phyloP scores from a whole-genome alignment of 768 basidiomycete genomes.

The Mycena amicta region DNA sequence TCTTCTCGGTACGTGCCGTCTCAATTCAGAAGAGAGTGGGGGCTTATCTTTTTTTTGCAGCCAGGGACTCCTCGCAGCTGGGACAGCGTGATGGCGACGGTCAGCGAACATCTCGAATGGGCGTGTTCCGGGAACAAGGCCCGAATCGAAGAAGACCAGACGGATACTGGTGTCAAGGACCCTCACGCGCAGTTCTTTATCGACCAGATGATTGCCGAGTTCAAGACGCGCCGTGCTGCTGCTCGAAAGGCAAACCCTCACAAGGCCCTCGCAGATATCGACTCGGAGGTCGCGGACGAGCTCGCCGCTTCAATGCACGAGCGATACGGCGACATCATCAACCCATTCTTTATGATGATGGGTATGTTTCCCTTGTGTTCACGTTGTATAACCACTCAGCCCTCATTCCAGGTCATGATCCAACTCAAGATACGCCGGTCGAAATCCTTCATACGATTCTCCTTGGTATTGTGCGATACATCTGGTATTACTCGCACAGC shows the following conservation, averaged over 20 bases:
- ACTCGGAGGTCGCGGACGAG: background rate
- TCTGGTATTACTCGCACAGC: slow-evolving; percentile 39
- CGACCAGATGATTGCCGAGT: slow-evolving; percentile 27
- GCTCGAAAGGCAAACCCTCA: slow-evolving; percentile 23
- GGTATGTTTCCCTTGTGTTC: slow-evolving; percentile 19
- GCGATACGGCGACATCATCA: background rate
- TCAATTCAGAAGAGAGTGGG: background rate
- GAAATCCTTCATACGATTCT: slow-evolving; percentile 50
- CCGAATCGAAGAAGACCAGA: slow-evolving; percentile 30
- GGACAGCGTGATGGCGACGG: slow-evolving; percentile 17
- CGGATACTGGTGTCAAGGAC: slow-evolving; percentile 41
- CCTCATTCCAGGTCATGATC: slow-evolving; percentile 30
- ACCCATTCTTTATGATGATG: slow-evolving; percentile 21
- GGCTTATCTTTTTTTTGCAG: slow-evolving; percentile 16
- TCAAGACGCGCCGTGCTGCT: slow-evolving; percentile 11
- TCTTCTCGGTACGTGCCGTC: slow-evolving; percentile 32
- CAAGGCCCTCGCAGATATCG: background rate
- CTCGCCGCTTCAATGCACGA: background rate
- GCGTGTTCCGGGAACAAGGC: slow-evolving; percentile 36
- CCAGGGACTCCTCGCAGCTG: slow-evolving; percentile 24
- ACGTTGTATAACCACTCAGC: background rate
- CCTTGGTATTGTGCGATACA: slow-evolving; percentile 45
- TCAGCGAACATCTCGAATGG: slow-evolving; percentile 32
- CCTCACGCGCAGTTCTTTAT: slow-evolving; percentile 41
- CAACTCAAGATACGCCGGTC: slow-evolving; percentile 37